Evolutionary conservation across 192 early-diverging fungal genomes (phyloP).

Genomic region (Coemansia nantahalensis): DNA sequence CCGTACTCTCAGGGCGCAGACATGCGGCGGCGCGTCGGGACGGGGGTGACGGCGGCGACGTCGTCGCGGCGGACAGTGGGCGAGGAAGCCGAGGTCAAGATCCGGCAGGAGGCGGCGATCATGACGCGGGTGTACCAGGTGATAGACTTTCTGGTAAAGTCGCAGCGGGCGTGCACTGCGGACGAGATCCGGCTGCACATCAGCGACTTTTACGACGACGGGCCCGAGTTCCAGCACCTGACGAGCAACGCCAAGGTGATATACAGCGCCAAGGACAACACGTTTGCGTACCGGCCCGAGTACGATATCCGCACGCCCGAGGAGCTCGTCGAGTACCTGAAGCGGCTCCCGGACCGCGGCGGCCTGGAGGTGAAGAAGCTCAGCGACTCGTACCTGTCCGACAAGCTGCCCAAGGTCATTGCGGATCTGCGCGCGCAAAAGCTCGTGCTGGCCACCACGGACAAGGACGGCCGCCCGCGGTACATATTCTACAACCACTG

Average conservation of each 20-base stretch:
- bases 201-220: constrained; percentile 57
- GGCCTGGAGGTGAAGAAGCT: constrained; percentile 77
- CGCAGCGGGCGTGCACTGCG: constrained; percentile 58
- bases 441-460: constrained; percentile 60
- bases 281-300: constrained; percentile 75
- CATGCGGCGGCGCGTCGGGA: constrained; percentile 1
- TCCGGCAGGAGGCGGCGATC: constrained; percentile 14
- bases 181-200: constrained; percentile 59
- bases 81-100: constrained; percentile 2
- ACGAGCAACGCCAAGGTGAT: constrained; percentile 64
- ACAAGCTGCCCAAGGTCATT: constrained; percentile 18
- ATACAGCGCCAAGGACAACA: constrained; percentile 55
- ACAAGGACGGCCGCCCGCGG: constrained; percentile 63
- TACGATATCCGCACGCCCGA: constrained; percentile 69
- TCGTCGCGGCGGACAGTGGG: neutral
- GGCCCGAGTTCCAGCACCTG: constrained; percentile 57
- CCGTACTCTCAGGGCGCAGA: no score
- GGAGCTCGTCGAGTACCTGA: constrained; percentile 65
- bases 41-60: neutral
- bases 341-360: constrained; percentile 52
- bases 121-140: constrained; percentile 37
- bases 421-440: constrained; percentile 46
- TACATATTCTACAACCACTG: constrained; percentile 67
- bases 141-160: constrained; percentile 46
- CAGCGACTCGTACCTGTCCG: constrained; percentile 67